phyloP scores from a whole-genome alignment of 495 filamentous ascomycete species.

The Letharia lupina region DNA sequence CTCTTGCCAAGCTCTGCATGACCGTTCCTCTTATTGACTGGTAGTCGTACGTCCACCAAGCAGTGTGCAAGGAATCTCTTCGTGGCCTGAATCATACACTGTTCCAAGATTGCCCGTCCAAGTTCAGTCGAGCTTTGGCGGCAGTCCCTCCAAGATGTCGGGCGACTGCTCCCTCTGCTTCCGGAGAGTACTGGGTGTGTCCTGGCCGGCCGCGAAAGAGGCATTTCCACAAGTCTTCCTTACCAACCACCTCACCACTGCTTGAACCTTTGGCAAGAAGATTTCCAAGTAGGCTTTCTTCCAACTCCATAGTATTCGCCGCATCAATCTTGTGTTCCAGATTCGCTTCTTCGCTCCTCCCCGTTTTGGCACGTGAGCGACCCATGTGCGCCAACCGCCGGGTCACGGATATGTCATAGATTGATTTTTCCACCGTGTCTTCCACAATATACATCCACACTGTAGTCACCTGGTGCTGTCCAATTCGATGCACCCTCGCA shows the following conservation, averaged over 20 bases:
- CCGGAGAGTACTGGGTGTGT: constrained; percentile 15
- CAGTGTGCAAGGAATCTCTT: neutral
- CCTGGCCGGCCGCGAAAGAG: constrained; percentile 48
- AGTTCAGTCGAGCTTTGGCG: constrained; percentile 29
- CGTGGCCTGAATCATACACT: neutral
- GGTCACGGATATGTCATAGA: constrained; percentile 75
- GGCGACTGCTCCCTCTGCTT: constrained; percentile 36
- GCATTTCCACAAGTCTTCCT: constrained; percentile 83
- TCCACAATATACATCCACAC: constrained; percentile 92
- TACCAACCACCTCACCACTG: constrained; percentile 72
- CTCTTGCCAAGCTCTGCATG: neutral
- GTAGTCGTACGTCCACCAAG: neutral
- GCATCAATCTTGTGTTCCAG: constrained; percentile 59
- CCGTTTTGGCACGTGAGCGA: constrained; percentile 31
- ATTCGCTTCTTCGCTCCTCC: constrained; percentile 29
- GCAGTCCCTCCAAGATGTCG: constrained; percentile 42
- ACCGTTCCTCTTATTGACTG: neutral
- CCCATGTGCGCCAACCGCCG: constrained; percentile 70
- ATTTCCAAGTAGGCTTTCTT: constrained; percentile 55
- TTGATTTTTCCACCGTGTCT: constrained; percentile 81
- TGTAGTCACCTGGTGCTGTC: constrained; percentile 76
- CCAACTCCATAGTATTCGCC: constrained; percentile 75
- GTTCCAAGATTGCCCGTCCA: neutral
- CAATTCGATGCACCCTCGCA: constrained; percentile 87
- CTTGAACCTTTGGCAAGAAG: constrained; percentile 60